Evolutionary conservation across 2,329 filamentous ascomycete genomes (phyloP).

Genomic region (Claviceps sp.): DNA sequence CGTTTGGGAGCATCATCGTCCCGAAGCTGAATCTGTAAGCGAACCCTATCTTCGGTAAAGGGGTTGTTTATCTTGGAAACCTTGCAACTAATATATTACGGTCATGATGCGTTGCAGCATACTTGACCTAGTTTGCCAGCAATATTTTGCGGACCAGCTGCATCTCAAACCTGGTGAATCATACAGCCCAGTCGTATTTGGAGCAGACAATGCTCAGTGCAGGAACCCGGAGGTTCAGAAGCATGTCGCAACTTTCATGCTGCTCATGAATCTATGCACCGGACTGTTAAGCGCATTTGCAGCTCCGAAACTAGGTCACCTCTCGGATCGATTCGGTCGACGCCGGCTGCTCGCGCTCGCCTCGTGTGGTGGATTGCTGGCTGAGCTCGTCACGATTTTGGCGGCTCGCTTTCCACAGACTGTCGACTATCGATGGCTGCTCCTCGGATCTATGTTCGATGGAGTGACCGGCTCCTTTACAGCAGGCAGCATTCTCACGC

Average conservation of each 20-base stretch:
- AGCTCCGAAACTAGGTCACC: slow-evolving; percentile 67
- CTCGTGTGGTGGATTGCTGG: slow-evolving; percentile 58
- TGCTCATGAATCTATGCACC: slow-evolving; percentile 60
- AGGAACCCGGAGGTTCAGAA: slow-evolving; percentile 66
- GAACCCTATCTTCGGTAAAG: background rate
- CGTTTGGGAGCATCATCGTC: slow-evolving; percentile 74
- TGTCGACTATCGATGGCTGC: slow-evolving; percentile 64
- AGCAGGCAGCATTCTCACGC: slow-evolving; percentile 57
- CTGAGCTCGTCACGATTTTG: slow-evolving; percentile 65
- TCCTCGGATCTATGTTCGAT: slow-evolving; percentile 66
- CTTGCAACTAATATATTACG: background rate
- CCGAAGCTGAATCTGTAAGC: slow-evolving; percentile 72
- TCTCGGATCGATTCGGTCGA: slow-evolving; percentile 80
- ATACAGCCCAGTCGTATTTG: slow-evolving; percentile 42
- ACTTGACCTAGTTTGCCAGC: slow-evolving; percentile 66
- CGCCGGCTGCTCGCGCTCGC: slow-evolving; percentile 60
- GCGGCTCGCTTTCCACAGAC: slow-evolving; percentile 61
- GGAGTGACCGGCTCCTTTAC: slow-evolving; percentile 84
- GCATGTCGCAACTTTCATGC: slow-evolving; percentile 62
- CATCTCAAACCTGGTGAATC: slow-evolving; percentile 37
- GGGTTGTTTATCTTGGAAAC: background rate
- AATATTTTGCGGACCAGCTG: slow-evolving; percentile 62
- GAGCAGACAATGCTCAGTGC: slow-evolving; percentile 65
- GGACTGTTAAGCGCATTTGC: slow-evolving; percentile 70
- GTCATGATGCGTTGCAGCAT: slow-evolving; percentile 34